Percentiles rank a stretch among this genome's conserved stretches.
phyloP scores from a whole-genome alignment of 306 rosid species.

The Alnus rubra region DNA sequence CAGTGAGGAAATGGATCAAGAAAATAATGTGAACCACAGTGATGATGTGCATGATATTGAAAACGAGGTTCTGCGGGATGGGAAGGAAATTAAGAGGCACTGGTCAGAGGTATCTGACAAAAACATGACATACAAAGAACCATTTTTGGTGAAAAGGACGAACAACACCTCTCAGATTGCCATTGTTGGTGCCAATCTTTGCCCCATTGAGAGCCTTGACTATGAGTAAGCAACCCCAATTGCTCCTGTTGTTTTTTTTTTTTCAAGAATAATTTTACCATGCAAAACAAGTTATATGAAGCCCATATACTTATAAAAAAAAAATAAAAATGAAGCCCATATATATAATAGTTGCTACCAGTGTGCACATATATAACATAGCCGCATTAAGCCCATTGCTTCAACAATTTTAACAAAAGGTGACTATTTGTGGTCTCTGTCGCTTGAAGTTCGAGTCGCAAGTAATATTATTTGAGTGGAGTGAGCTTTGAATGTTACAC shows the following conservation, averaged over 20 bases:
- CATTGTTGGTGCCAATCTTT: slow-evolving; percentile 77
- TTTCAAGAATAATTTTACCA: slow-evolving; percentile 1
- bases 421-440: not conserved
- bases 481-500: not conserved
- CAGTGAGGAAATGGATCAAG: slow-evolving; percentile 35
- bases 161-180: slow-evolving; percentile 90
- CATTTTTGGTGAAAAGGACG: slow-evolving; percentile 55
- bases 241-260: not conserved
- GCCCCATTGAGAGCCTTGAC: slow-evolving; percentile 92
- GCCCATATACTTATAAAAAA: too few relatives aligned
- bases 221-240: slow-evolving; percentile 61
- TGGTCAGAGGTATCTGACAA: slow-evolving; percentile 44
- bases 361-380: not conserved
- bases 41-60: slow-evolving; percentile 43
- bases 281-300: slow-evolving; percentile 10
- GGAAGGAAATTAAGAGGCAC: slow-evolving; percentile 29
- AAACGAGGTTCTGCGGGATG: slow-evolving; percentile 38
- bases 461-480: not conserved
- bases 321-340: too few relatives aligned
- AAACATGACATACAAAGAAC: slow-evolving; percentile 30
- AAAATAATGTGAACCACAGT: slow-evolving; percentile 17
- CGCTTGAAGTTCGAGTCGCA: not conserved
- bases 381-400: not conserved
- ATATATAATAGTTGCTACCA: too few relatives aligned
- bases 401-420: not conserved